Evolutionary conservation across 805 yeast genomes (phyloP).

Genomic region (Saturnispora quitensis): DNA sequence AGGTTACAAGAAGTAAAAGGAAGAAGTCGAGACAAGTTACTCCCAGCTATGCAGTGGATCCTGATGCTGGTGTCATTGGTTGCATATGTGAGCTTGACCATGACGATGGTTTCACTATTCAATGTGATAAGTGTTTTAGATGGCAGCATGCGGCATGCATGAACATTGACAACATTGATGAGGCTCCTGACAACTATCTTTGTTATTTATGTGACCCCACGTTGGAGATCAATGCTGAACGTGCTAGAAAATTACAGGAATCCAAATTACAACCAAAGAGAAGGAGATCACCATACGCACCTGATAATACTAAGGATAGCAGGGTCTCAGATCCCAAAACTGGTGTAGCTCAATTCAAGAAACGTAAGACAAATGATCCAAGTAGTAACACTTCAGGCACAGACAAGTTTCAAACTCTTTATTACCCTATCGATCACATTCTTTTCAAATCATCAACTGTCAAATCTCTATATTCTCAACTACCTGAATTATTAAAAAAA

Average conservation of each 20-base stretch:
- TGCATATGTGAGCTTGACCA: constrained; percentile 83
- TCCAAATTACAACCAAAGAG: constrained; percentile 27
- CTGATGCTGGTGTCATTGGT: constrained; percentile 79
- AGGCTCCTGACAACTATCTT: constrained; percentile 73
- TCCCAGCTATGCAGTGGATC: constrained; percentile 54
- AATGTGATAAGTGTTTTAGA: constrained; percentile 84
- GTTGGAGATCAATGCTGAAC: constrained; percentile 34
- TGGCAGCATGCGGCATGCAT: constrained; percentile 97
- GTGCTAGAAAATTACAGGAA: constrained; percentile 28
- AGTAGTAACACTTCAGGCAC: constrained; percentile 34
- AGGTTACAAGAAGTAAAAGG: not conserved
- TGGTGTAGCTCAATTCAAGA: constrained; percentile 15
- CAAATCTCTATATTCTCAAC: constrained; percentile 20
- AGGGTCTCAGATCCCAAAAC: constrained; percentile 3
- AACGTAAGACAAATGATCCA: constrained; percentile 29
- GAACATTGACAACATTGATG: constrained; percentile 52
- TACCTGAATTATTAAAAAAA: constrained; percentile 20
- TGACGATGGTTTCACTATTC: constrained; percentile 90
- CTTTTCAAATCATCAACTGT: constrained; percentile 35
- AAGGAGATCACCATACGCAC: constrained; percentile 18
- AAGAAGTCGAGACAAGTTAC: not conserved
- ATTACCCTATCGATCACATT: constrained; percentile 36
- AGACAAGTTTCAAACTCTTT: constrained; percentile 45
- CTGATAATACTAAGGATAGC: not conserved
- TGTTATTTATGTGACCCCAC: constrained; percentile 65